Conservation (phyloP, 1,284 basidiomycete species). For the Sanghuangporus baumii region DNA sequence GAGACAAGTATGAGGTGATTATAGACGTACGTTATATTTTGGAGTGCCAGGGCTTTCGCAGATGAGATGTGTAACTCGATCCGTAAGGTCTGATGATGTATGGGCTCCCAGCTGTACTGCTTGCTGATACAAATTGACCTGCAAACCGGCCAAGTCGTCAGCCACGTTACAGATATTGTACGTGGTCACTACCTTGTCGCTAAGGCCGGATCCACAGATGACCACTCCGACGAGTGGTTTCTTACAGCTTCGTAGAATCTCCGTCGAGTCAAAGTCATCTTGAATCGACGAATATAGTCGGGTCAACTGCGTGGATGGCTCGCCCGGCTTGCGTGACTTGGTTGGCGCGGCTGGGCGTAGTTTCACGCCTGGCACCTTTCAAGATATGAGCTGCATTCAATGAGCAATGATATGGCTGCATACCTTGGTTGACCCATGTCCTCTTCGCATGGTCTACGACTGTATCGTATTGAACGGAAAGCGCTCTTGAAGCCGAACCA, state of each 20-base stretch:
- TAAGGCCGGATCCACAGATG: slow-evolving; percentile 14
- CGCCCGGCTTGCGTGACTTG: slow-evolving; percentile 24
- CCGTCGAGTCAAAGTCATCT: slow-evolving; percentile 19
- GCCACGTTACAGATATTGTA: neutral
- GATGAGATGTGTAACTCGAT: slow-evolving; percentile 75
- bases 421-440: slow-evolving; percentile 39
- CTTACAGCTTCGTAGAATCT: slow-evolving; percentile 16
- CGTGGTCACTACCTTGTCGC: slow-evolving; percentile 24
- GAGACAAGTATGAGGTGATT: neutral
- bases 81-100: slow-evolving; percentile 63
- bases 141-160: neutral
- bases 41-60: slow-evolving; percentile 62
- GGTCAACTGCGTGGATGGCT: slow-evolving; percentile 23
- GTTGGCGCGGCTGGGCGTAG: slow-evolving; percentile 54
- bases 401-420: neutral
- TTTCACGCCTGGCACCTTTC: slow-evolving; percentile 66
- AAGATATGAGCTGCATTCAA: neutral
- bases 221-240: slow-evolving; percentile 14
- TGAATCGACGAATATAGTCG: slow-evolving; percentile 26
- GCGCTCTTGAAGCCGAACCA: neutral
- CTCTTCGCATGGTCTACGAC: slow-evolving; percentile 12
- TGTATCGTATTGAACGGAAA: neutral
- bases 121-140: slow-evolving; percentile 66
- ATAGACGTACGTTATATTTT: slow-evolving; percentile 60
- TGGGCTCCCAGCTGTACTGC: slow-evolving; percentile 72